Evolutionary conservation across 306 rosid genomes (phyloP), one percentile per base, ranked within the genome.

Genomic region (Arachis hypogaea): DNA sequence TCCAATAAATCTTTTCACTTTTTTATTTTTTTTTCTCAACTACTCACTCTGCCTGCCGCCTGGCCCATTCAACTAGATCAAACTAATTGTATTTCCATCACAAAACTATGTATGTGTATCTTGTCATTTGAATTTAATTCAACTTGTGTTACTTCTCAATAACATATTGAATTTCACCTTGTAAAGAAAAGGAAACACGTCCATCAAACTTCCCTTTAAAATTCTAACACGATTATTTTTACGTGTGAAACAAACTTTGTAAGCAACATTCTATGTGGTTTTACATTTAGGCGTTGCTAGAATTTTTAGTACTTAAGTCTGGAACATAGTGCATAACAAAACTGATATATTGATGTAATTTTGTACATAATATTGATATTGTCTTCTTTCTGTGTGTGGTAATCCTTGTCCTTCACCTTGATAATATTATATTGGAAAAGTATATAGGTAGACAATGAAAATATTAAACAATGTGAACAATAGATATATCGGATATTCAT

Each of bases 1-100:
- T 87, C 81, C 2, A 52, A 84, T 85, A 49, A 49, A 77, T 85
- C 83, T 86, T 70, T 84, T 9, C 38, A 33, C 4, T 33, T 0
- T 33, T 33, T 22, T 1, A 22, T 22, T 22, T 22, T 22, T 22
- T 22, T 22, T 22, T 1, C 28, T 22, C 28, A 0, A 22, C 28
- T 22, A 22, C 28, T 22, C 28, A 22, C 28, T 22, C 28, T 22
- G 28, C 28, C 28, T 22, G 28, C 28, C 28, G 28, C 28, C 28
- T 22, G 28, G 28, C 28, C 28, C 28, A 22, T 1, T 22, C 28
- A 22, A 22, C 28, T 22, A 22, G 28, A 22, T 22, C 28, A 22
- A 22, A 22, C 28, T 22, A 22, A 22, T 22, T 22, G 28, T 22
- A 22, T 22, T 22, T 22, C 28, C 1, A 22, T 22, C 28, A 22